A percentile compares a stretch with the other conserved stretches of the same genome.
These are phyloP conservation scores for Planoprotostelium fungivorum DNA, from an alignment of 78 protist species.

Conservation along the genomic window DNA sequence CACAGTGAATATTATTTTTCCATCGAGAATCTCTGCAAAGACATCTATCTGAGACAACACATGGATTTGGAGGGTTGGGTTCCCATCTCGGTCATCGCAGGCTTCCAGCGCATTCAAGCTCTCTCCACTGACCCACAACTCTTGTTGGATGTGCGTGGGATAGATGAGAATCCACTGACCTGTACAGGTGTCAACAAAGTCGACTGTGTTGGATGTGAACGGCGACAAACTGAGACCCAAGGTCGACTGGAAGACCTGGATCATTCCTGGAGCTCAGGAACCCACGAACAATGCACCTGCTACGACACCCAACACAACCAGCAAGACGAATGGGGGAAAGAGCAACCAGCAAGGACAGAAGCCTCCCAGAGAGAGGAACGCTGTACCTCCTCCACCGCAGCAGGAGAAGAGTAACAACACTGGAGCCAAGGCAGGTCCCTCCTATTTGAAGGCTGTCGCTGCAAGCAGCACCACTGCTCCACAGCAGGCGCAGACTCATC, in stretches of 20 bases:
- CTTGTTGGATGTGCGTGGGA: not conserved
- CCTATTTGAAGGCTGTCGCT: not conserved
- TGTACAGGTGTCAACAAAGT: not conserved
- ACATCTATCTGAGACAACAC: conserved; percentile 48
- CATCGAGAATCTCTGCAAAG: conserved; percentile 60
- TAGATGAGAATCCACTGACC: no score
- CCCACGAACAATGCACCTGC: not conserved
- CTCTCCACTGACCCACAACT: not conserved
- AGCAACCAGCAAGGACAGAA: no score
- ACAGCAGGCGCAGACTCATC: not conserved
- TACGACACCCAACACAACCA: not conserved
- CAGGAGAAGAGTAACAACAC: not conserved
- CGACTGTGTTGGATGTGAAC: not conserved
- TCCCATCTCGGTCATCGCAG: conserved; percentile 28
- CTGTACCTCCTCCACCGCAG: not conserved
- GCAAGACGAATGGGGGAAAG: not conserved
- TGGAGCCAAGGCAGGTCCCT: not conserved
- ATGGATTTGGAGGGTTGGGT: conserved; percentile 72
- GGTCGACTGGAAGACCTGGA: not conserved
- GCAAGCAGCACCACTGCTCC: not conserved
- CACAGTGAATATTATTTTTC: conserved; percentile 62
- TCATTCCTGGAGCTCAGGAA: not conserved
- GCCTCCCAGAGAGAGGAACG: no score
- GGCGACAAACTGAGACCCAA: not conserved
- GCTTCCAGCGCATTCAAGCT: conserved; percentile 47